Evolutionary conservation across 768 basidiomycete genomes (phyloP).

Genomic region (Boletus subcaerulescens): DNA sequence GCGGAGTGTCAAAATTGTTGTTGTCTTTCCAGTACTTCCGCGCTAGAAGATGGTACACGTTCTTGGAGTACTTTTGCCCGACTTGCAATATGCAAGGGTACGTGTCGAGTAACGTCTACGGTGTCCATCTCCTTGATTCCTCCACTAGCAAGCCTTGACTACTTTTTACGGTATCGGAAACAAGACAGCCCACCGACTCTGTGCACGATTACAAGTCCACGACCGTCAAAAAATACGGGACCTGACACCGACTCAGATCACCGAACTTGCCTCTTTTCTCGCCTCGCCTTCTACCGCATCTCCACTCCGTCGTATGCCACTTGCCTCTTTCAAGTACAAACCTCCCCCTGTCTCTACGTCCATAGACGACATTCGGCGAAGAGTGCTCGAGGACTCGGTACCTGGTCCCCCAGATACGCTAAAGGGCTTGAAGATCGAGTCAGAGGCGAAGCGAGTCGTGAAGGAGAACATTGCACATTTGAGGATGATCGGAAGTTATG

Average conservation of each 20-base stretch:
- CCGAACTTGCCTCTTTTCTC: constrained; percentile 89
- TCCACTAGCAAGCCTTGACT: constrained; percentile 77
- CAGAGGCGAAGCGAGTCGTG: constrained; percentile 77
- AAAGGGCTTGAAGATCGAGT: constrained; percentile 78
- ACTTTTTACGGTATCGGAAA: constrained; percentile 87
- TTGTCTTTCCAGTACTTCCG: background rate
- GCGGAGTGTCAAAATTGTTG: constrained; percentile 28
- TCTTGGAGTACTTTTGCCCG: constrained; percentile 79
- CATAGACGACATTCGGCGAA: constrained; percentile 27
- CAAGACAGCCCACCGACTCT: constrained; percentile 72
- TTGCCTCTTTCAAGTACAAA: constrained; percentile 54
- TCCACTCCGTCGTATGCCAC: constrained; percentile 60
- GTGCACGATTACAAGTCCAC: constrained; percentile 91
- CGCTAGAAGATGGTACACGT: constrained; percentile 70
- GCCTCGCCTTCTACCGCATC: constrained; percentile 82
- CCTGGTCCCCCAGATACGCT: constrained; percentile 56
- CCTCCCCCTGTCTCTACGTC: constrained; percentile 44
- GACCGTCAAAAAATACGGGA: constrained; percentile 77
- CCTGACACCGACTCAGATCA: constrained; percentile 84
- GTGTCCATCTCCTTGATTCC: background rate
- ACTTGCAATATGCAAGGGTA: constrained; percentile 75
- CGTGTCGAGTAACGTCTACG: constrained; percentile 20
- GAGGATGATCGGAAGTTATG: constrained; percentile 90
- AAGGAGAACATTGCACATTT: constrained; percentile 92
- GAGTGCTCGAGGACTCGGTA: constrained; percentile 33